Percentiles rank a stretch among this genome's conserved stretches.
Evolutionary conservation across 1,284 basidiomycete species (phyloP).

Genomic region (Rhizopogon parksii): DNA sequence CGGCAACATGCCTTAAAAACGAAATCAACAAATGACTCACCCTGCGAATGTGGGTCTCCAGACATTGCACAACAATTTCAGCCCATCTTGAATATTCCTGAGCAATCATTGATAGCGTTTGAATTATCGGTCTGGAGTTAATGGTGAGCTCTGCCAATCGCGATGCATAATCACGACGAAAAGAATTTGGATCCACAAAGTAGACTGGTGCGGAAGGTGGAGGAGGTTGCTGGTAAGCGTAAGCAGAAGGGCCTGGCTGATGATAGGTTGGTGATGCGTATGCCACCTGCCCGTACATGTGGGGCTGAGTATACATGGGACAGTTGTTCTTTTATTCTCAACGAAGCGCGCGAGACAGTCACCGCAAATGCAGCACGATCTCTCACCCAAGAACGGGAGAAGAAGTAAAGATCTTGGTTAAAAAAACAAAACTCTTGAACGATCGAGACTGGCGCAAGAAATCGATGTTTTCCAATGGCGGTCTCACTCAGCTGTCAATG

Average conservation of each 20-base stretch:
- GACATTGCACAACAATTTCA: constrained; percentile 78
- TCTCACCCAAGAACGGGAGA: constrained; percentile 7
- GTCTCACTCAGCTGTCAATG: constrained; percentile 31
- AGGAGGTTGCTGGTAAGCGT: constrained; percentile 41
- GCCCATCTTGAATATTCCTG: constrained; percentile 80
- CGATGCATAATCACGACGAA: constrained; percentile 73
- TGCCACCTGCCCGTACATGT: constrained; percentile 34
- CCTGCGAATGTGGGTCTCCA: constrained; percentile 83
- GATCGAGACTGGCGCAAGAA: constrained; percentile 4
- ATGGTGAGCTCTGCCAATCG: constrained; percentile 83
- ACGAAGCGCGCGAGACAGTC: constrained; percentile 2
- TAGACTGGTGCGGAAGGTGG: constrained; percentile 41
- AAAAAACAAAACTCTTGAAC: constrained; percentile 4
- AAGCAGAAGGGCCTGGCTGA: constrained; percentile 38
- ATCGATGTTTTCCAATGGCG: constrained; percentile 8
- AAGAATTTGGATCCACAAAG: constrained; percentile 65
- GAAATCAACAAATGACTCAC: constrained; percentile 51
- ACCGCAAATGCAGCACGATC: constrained; percentile 4
- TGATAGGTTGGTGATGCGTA: constrained; percentile 34
- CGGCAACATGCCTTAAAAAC: constrained; percentile 15
- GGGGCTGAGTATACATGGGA: constrained; percentile 38
- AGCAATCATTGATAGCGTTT: constrained; percentile 89
- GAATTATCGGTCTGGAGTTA: constrained; percentile 96
- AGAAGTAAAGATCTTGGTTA: constrained; percentile 4
- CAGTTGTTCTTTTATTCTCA: constrained; percentile 1